These are phyloP conservation scores for Pelargonium australe DNA, from an alignment of 441 rosid genomes.

Conservation along the genomic window DNA sequence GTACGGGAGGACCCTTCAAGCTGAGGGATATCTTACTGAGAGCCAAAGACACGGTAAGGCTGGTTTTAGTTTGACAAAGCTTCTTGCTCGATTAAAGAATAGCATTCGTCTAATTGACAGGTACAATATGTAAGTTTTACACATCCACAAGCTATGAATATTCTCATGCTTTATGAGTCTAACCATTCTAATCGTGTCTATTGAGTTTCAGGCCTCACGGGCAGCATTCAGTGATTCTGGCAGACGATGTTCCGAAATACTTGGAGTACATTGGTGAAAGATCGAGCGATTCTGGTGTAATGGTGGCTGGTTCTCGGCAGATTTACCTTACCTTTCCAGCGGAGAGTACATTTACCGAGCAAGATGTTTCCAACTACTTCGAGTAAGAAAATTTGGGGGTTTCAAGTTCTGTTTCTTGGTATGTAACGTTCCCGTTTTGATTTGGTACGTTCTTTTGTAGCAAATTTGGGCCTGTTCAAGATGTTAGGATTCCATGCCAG, in stretches of 20 bases:
- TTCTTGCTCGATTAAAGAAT: constrained; percentile 64
- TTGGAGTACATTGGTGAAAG: constrained; percentile 47
- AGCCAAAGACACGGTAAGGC: constrained; percentile 95
- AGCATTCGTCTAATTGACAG: constrained; percentile 77
- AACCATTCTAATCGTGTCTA: neutral
- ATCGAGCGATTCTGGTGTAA: constrained; percentile 44
- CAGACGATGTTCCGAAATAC: constrained; percentile 67
- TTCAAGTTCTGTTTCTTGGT: neutral
- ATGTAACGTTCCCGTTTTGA: constrained; percentile 11
- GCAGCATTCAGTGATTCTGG: constrained; percentile 76
- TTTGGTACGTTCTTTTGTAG: constrained; percentile 26
- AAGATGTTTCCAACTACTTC: constrained; percentile 79
- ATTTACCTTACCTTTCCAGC: constrained; percentile 91
- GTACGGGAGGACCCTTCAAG: constrained; percentile 82
- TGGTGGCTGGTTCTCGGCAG: constrained; percentile 64
- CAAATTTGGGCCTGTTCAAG: constrained; percentile 82
- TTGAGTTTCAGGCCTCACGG: constrained; percentile 71
- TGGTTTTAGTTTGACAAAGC: constrained; percentile 85
- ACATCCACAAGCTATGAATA: neutral
- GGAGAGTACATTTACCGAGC: constrained; percentile 78
- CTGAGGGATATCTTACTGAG: constrained; percentile 92
- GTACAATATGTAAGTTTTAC: constrained; percentile 25
- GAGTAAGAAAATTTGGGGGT: constrained; percentile 29
- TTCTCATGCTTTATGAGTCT: constrained; percentile 19
- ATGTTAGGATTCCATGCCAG: constrained; percentile 89